Evolutionary conservation across 805 yeast species (phyloP).

Genomic region (Candida dendrica): DNA sequence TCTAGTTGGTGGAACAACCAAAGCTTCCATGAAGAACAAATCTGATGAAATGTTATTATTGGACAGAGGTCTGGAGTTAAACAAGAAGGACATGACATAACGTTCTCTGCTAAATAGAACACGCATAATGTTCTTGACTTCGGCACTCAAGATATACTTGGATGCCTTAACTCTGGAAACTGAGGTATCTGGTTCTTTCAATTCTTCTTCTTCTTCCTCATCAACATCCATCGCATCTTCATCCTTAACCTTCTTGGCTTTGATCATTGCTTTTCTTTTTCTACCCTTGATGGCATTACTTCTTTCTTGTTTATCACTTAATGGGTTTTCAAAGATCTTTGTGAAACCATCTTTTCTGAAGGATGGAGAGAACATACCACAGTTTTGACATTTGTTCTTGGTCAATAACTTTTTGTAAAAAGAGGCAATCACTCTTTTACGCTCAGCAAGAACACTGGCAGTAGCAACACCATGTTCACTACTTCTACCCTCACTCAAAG

Average conservation of each 20-base stretch:
- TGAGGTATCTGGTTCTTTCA: neutral
- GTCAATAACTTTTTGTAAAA: conserved; percentile 67
- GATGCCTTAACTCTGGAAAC: conserved; percentile 41
- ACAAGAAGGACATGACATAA: conserved; percentile 57
- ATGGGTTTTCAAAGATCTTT: conserved; percentile 83
- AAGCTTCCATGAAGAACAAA: conserved; percentile 80
- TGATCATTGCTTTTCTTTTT: conserved; percentile 64
- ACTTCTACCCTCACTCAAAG: conserved; percentile 70
- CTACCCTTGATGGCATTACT: conserved; percentile 81
- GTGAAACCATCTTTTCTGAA: conserved; percentile 93
- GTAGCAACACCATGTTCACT: conserved; percentile 64
- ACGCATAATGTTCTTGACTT: conserved; percentile 71
- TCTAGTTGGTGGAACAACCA: conserved; percentile 94
- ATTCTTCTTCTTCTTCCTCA: neutral
- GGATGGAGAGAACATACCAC: conserved; percentile 91
- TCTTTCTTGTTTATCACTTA: conserved; percentile 72
- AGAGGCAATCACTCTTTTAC: conserved; percentile 66
- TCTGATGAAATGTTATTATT: conserved; percentile 53
- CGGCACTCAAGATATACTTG: conserved; percentile 82
- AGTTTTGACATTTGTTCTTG: conserved; percentile 88
- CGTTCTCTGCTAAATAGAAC: conserved; percentile 73
- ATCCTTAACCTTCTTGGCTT: conserved; percentile 13
- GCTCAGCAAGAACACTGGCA: conserved; percentile 80
- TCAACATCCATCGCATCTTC: conserved; percentile 26
- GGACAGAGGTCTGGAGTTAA: conserved; percentile 70